These are phyloP conservation scores for Litsea cubeba DNA, from an alignment of 164 flowering plant species.

Conservation along the genomic window DNA sequence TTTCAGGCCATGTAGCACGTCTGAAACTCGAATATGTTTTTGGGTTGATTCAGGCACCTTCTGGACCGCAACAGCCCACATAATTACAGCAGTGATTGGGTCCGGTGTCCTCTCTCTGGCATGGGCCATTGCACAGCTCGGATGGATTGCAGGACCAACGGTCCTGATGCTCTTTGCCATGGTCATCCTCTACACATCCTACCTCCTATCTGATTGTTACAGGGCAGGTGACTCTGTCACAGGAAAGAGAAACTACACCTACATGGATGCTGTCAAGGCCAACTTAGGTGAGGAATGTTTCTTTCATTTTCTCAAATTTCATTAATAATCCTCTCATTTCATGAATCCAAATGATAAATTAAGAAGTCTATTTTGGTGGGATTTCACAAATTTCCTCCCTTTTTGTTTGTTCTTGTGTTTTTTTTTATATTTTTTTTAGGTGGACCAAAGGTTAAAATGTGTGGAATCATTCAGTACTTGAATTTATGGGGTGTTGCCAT, in stretches of 20 bases:
- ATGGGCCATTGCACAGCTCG: conserved; percentile 63
- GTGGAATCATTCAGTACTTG: conserved; percentile 60
- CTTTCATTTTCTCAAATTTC: background rate
- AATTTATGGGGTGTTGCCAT: conserved; percentile 64
- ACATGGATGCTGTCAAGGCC: conserved; percentile 60
- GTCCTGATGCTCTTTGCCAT: conserved; percentile 44
- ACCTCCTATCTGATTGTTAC: conserved; percentile 47
- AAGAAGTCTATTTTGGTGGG: background rate
- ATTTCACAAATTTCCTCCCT: background rate
- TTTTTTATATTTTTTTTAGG: conserved; percentile 27
- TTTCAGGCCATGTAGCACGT: too few species aligned
- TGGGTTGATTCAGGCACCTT: conserved; percentile 32
- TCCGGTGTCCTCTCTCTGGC: conserved; percentile 62
- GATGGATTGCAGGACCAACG: conserved; percentile 60
- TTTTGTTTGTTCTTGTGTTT: background rate
- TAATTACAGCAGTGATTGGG: conserved; percentile 58
- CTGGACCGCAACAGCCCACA: conserved; percentile 55
- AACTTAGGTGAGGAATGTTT: conserved; percentile 33
- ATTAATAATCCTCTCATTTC: background rate
- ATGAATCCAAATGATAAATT: background rate
- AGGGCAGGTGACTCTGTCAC: conserved; percentile 45
- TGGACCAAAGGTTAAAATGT: conserved; percentile 42
- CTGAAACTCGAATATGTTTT: too few species aligned
- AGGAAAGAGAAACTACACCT: conserved; percentile 55
- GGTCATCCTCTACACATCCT: conserved; percentile 46